These are phyloP conservation scores for Xylariaceae sp. DNA, from an alignment of 2,329 filamentous ascomycete species.

Conservation along the genomic window DNA sequence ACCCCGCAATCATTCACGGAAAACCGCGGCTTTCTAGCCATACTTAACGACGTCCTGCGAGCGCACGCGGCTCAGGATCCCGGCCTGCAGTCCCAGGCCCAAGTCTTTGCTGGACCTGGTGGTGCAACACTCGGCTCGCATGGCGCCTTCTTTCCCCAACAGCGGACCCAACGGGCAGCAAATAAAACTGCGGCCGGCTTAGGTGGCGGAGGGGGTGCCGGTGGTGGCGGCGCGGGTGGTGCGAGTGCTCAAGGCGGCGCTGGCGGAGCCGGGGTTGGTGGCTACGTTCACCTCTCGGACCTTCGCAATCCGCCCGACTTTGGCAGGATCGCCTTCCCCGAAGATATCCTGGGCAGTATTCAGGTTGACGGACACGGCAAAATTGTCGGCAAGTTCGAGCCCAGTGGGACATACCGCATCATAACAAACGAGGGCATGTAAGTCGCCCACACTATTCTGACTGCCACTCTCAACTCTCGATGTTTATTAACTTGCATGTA, in stretches of 20 bases:
- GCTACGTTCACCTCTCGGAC: slow-evolving; percentile 62
- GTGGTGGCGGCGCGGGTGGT: slow-evolving; percentile 47
- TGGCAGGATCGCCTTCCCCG: slow-evolving; percentile 62
- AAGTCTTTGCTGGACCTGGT: slow-evolving; percentile 54
- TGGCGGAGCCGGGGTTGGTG: slow-evolving; percentile 54
- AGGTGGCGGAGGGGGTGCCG: slow-evolving; percentile 39
- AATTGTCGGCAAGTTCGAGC: slow-evolving; percentile 53
- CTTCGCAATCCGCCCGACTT: slow-evolving; percentile 58
- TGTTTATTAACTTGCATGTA: slow-evolving; percentile 9
- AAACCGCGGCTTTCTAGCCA: slow-evolving; percentile 54
- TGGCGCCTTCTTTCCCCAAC: slow-evolving; percentile 45
- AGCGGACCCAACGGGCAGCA: slow-evolving; percentile 32
- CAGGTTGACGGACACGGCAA: slow-evolving; percentile 54
- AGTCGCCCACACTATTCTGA: slow-evolving; percentile 33
- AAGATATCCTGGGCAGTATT: slow-evolving; percentile 64
- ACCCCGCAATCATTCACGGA: slow-evolving; percentile 54
- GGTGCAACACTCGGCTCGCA: slow-evolving; percentile 48
- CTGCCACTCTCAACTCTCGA: background rate
- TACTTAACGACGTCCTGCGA: slow-evolving; percentile 52
- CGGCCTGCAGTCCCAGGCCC: slow-evolving; percentile 49
- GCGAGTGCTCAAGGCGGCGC: slow-evolving; percentile 57
- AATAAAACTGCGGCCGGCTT: slow-evolving; percentile 25
- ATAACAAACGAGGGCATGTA: slow-evolving; percentile 63
- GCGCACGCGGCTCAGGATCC: slow-evolving; percentile 53
- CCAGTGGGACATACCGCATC: slow-evolving; percentile 58